A percentile compares a stretch with the other conserved stretches of the same genome.
phyloP scores from a whole-genome alignment of 768 basidiomycete species.

The Mycena vulgaris region DNA sequence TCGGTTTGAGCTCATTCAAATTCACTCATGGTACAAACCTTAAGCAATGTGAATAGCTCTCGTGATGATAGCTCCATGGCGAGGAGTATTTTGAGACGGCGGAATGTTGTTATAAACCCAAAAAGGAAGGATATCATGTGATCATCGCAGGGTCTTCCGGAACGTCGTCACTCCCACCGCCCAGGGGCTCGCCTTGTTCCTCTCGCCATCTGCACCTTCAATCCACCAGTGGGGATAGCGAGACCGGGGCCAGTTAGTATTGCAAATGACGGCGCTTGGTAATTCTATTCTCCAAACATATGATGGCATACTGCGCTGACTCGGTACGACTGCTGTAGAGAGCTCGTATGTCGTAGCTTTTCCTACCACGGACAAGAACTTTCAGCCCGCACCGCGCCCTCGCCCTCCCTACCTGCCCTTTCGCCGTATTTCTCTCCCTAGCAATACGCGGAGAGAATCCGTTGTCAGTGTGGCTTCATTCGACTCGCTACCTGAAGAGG shows the following conservation, averaged over 20 bases:
- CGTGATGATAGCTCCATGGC: too few species aligned
- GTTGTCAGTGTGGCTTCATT: conserved; percentile 81
- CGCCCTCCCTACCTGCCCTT: conserved; percentile 70
- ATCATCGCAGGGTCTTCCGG: neutral
- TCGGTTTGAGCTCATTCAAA: too few species aligned
- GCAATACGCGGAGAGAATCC: conserved; percentile 70
- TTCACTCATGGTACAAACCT: too few species aligned
- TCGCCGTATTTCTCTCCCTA: conserved; percentile 73
- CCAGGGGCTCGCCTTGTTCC: neutral
- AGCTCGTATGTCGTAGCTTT: conserved; percentile 36
- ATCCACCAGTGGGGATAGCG: neutral
- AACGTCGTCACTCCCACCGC: neutral
- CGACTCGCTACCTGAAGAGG: conserved; percentile 75
- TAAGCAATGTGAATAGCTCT: too few species aligned
- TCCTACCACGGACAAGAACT: conserved; percentile 40
- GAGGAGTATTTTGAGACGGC: too few species aligned
- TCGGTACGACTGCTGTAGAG: conserved; percentile 21
- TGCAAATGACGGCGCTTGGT: conserved; percentile 35
- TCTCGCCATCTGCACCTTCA: neutral
- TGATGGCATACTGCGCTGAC: conserved; percentile 33
- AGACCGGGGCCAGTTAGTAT: conserved; percentile 4
- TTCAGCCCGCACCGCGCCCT: conserved; percentile 51
- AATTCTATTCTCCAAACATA: conserved; percentile 25
- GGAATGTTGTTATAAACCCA: neutral
- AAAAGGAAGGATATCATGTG: neutral